A percentile compares a stretch with the other conserved stretches of the same genome.
Conservation (phyloP, 176 grass and related monocot species). For the Carex parvula region DNA sequence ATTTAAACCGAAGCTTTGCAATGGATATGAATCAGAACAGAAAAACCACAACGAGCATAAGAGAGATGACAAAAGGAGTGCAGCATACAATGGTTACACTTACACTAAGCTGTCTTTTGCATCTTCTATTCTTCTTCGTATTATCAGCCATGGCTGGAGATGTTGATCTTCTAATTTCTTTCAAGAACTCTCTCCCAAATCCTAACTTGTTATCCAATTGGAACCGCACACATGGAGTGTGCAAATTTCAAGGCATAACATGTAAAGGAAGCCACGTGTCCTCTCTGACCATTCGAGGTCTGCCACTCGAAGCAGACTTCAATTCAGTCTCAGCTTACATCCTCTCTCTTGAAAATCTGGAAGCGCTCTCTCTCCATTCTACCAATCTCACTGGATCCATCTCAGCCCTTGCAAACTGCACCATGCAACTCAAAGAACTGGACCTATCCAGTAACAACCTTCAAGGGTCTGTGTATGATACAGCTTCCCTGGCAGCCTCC, state of each 20-base stretch:
- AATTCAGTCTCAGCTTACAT: conserved; percentile 40
- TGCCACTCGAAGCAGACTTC: conserved; percentile 60
- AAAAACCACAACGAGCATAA: too few relatives aligned
- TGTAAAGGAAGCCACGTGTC: conserved; percentile 51
- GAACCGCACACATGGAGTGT: conserved; percentile 35
- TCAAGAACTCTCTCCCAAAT: conserved; percentile 50
- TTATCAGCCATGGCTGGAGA: conserved; percentile 13
- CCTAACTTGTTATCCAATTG: conserved; percentile 33
- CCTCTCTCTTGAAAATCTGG: conserved; percentile 49
- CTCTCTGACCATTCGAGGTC: conserved; percentile 40
- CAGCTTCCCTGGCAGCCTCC: conserved; percentile 23
- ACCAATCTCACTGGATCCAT: conserved; percentile 60
- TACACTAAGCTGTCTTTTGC: neutral
- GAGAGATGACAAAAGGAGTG: too few relatives aligned
- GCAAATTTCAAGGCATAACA: conserved; percentile 51
- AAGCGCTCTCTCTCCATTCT: conserved; percentile 47
- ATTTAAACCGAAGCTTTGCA: neutral
- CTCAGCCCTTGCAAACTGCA: conserved; percentile 28
- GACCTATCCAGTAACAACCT: conserved; percentile 70
- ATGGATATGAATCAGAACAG: too few relatives aligned
- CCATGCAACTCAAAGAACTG: conserved; percentile 37
- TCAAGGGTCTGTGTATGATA: conserved; percentile 59
- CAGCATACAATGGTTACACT: neutral
- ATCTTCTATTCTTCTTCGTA: neutral
- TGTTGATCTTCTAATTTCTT: conserved; percentile 56